A percentile compares a stretch with the other conserved stretches of the same genome.
Conservation (phyloP, 1,284 basidiomycete genomes). For the Ganoderma multipileum region DNA sequence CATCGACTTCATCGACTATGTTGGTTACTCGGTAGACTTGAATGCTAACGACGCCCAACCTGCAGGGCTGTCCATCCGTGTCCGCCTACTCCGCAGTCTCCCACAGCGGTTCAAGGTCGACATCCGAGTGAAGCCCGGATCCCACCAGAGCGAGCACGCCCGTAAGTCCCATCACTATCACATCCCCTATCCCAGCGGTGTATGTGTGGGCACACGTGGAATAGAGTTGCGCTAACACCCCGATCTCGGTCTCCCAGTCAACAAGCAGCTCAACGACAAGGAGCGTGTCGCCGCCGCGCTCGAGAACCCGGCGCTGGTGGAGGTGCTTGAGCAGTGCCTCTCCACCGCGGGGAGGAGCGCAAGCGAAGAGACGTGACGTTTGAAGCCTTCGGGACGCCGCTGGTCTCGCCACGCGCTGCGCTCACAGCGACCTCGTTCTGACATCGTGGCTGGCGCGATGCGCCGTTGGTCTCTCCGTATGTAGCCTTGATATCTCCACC, state of each 20-base stretch:
- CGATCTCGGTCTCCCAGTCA: conserved; percentile 61
- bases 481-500: conserved; percentile 14
- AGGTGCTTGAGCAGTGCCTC: conserved; percentile 91
- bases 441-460: not conserved
- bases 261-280: conserved; percentile 99
- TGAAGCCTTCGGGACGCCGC: not conserved
- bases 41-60: conserved; percentile 5
- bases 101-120: conserved; percentile 96
- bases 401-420: not conserved
- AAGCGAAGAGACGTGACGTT: conserved; percentile 9
- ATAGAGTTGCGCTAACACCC: not conserved
- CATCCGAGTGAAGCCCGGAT: conserved; percentile 92
- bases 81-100: conserved; percentile 88
- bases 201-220: not conserved
- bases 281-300: conserved; percentile 97
- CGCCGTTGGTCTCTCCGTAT: not conserved
- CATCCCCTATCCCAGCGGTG: not conserved
- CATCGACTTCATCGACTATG: not conserved
- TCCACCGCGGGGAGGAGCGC: conserved; percentile 27
- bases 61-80: conserved; percentile 83
- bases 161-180: conserved; percentile 50
- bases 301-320: conserved; percentile 88
- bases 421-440: not conserved
- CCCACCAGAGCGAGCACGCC: conserved; percentile 93
- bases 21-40: not conserved